Conservation (phyloP, 306 rosid species). For the Dalbergia cultrata region DNA sequence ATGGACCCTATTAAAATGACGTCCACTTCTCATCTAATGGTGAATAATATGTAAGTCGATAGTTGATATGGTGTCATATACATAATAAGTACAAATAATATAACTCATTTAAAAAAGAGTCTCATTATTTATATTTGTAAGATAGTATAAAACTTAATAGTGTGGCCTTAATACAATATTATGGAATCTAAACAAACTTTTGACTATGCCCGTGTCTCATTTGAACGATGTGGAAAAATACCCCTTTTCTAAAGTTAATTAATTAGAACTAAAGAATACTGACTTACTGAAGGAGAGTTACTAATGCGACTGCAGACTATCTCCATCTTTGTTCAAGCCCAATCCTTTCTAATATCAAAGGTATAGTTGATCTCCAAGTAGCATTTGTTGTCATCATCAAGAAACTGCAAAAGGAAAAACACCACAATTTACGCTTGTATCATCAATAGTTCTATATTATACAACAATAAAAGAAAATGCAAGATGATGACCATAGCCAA, state of each 20-base stretch:
- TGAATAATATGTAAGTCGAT: no score
- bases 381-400: conserved; percentile 84
- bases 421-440: background rate
- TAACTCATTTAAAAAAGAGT: no score
- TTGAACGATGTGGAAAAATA: no score
- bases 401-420: conserved; percentile 57
- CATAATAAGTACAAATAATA: no score
- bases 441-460: background rate
- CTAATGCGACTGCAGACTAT: conserved; percentile 27
- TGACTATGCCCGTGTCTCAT: no score
- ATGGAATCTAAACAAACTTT: no score
- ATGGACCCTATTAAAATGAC: no score
- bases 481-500: background rate
- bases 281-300: conserved; percentile 39
- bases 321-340: conserved; percentile 54
- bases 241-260: background rate
- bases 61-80: no score
- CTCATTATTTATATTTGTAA: no score
- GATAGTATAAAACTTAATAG: no score
- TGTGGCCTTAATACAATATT: no score
- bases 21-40: no score
- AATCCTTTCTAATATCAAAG: conserved; percentile 76
- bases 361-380: conserved; percentile 86
- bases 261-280: background rate
- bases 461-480: background rate